Evolutionary conservation across 2,329 filamentous ascomycete genomes (phyloP), one percentile per base, ranked within the genome.

Genomic region (Shiraia sp.): DNA sequence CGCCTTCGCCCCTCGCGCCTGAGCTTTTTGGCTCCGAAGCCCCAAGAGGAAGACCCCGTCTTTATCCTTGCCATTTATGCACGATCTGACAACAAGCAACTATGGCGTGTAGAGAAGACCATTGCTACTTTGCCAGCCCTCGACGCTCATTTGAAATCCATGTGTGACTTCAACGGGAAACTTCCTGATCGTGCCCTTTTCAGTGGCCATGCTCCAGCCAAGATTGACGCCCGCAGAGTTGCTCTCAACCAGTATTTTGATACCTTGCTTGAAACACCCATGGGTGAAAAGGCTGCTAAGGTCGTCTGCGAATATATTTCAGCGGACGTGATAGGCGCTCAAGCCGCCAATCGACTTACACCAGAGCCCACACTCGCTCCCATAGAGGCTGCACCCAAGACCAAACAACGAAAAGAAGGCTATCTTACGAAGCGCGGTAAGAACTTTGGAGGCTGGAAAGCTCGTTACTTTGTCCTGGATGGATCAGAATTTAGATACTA

Each of bases 371-470:
- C 67, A 29, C 70, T 76, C 22, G 59, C 65, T 13, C 65, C 61
- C 16, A 69, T 74, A 27, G 63, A 68, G 25, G 67, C 61, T 72
- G 75, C 61, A 43, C 34, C 59, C 3, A 65, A 61, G 36, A 82
- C 5, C 82, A 85, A 56, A 82, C 83, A 86, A 7, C 78, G 85
- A 45, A 90, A 89, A 62, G 91, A 85, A 63, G 93, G 93, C 7
- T 99, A 97, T 68, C 75, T 99, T 35, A 97, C 93, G 2, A 99
- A 99, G 74, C 83, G 88, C 55, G 93, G 93, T 34, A 99, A 99
- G 77, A 97, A 97, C 62, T 99, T 99, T 72, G 93, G 93, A 36
- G 93, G 93, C 34, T 99, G 93, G 93, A 99, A 99, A 71, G 91
- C 90, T 9, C 75, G 85, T 42, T 87, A 82, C 59, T 88, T 88